Base-by-base conservation (phyloP, 108 stramenopile genomes). In the Nitzschia putrida region DNA sequence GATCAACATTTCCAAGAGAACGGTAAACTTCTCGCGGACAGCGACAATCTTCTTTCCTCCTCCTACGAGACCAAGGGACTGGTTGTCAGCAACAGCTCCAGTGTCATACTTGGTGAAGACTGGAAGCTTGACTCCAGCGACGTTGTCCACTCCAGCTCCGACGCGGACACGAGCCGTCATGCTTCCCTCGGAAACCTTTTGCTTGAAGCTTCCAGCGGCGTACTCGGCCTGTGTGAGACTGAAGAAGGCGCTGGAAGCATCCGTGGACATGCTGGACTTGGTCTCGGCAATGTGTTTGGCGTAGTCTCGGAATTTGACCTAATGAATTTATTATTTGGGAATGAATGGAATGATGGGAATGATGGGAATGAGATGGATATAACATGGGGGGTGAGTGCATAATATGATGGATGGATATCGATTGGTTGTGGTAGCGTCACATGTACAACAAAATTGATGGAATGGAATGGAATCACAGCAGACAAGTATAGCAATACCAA, bases 101-200 rank as follows among this genome's bases (percentile, higher is more conserved):
- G 95, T 96, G n/a, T 96, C 95, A 69, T 90, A 96, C 73, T 89
- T 89, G n/a, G 85, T 84, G 81, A 98, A 98, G 66, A 98, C 95
- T 11, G 98, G 98, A 9, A 98, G 87, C 80, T 97, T 97, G 43
- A 98, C 98, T 69, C 98, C 98, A 12, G 98, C 98, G 13, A 98
- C 97, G 68, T 98, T 98, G 73, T 98, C 96, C 16, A 93, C 88
- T 41, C 89, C 89, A 10, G 91, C 92, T 25, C 88, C 89, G 47
- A 96, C 87, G 47, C 95, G 90, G 45, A 93, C 78, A 50, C 89
- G 79, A 43, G 95, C 95, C 38, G 82, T 85, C 88, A 96, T 88
- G 68, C 78, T 73, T 50, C 93, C 93, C 66, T 94, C 95, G 25
- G 94, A 76, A 22, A 98, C 95, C 83, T 96, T 96, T 61, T 87